Base-by-base conservation (phyloP, 441 rosid genomes). In the Viola pubescens region DNA sequence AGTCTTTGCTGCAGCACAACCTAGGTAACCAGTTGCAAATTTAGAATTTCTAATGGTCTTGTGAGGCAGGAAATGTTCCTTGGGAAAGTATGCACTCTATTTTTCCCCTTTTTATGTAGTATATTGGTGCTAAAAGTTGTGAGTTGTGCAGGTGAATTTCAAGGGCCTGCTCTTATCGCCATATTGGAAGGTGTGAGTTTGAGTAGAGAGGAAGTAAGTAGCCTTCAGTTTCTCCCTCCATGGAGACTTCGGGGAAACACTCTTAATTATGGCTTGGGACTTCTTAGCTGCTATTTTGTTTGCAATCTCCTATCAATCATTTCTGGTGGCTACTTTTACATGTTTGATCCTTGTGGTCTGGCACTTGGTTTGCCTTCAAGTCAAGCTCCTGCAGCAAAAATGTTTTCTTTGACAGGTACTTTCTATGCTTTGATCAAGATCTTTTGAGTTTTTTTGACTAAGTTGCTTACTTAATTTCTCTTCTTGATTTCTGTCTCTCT, bases 211-310 rank as follows among this genome's bases (percentile, higher is more conserved):
- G 99, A 94, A 73, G 77, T 94, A 13, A 76, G 94, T 74, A 79
- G 85, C 76, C 97, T 94, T 77, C 99, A 94, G 82, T 86, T 89
- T 68, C 91, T 84, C 43, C 96, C 99, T 52, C 97, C 96, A 26
- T 88, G 99, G 96, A 85, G 84, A 78, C 84, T 94, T 66, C 84
- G 90, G 67, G 87, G 88, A 52, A 83, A 82, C 75, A 90, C 88
- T 64, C 84, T 94, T 57, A 88, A 78, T 80, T 94, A 94, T 79
- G 99, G 99, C 56, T 72, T 90, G 84, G 97, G 99, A 68, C 80
- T 90, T 71, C 86, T 89, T 67, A 88, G 97, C 78, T 83, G 96
- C 75, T 94, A 82, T 76, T 73, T 76, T 70, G 51, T 94, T 66
- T 86, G 89, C 69, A 89, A 94, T 78, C 82, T 94, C 74, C 75